phyloP scores from a whole-genome alignment of 768 basidiomycete genomes.

The Russula compacta region DNA sequence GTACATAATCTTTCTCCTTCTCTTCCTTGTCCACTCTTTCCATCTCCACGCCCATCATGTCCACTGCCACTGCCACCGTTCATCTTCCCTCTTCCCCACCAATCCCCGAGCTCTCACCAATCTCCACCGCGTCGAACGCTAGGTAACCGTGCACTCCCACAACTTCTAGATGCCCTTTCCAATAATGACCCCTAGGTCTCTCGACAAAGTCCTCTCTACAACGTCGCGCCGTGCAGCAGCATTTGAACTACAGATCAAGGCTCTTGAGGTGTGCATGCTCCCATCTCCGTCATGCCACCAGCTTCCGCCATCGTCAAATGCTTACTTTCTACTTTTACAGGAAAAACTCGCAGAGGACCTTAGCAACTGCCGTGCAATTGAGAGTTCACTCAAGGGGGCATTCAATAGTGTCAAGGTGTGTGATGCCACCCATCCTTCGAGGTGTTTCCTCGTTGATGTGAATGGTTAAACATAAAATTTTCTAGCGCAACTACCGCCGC shows the following conservation, averaged over 20 bases:
- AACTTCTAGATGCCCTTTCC: background rate
- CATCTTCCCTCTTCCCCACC: background rate
- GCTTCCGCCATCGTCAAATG: background rate
- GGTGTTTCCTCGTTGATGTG: too few species aligned
- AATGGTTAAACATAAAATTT: background rate
- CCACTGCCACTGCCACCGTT: background rate
- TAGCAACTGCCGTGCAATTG: conserved; percentile 67
- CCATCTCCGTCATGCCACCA: background rate
- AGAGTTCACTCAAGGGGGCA: conserved; percentile 58
- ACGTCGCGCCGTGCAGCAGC: conserved; percentile 6
- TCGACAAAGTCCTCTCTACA: background rate
- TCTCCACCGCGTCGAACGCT: background rate
- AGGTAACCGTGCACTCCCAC: background rate
- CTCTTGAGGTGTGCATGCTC: conserved; percentile 2
- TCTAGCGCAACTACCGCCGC: conserved; percentile 48
- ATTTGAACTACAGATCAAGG: conserved; percentile 11
- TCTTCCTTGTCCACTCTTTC: background rate
- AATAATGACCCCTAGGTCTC: background rate
- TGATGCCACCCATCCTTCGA: conserved; percentile 9
- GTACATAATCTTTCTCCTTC: background rate
- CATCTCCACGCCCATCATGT: background rate
- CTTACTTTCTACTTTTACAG: conserved; percentile 28
- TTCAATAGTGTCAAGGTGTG: conserved; percentile 50
- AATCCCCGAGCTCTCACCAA: background rate
- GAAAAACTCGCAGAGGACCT: conserved; percentile 58